phyloP scores from a whole-genome alignment of 2,329 filamentous ascomycete genomes.

The Penicillium rolfsii region DNA sequence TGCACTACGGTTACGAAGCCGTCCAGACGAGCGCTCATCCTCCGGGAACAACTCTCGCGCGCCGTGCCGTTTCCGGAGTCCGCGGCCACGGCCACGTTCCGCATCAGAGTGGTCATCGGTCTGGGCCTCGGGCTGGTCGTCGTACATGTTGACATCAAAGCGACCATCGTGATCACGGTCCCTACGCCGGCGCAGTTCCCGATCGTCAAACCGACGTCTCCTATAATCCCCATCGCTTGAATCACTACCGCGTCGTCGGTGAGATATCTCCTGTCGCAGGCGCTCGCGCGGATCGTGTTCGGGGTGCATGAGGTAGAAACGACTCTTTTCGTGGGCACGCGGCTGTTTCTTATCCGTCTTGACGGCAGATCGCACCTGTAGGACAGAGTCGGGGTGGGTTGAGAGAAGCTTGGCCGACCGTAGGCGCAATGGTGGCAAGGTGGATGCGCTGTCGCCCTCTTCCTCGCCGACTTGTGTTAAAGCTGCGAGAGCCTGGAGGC shows the following conservation, averaged over 20 bases:
- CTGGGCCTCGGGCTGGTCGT: constrained; percentile 58
- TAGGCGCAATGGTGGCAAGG: constrained; percentile 63
- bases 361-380: constrained; percentile 75
- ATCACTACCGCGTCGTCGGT: constrained; percentile 48
- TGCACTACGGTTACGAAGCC: constrained; percentile 62
- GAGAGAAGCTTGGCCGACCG: constrained; percentile 71
- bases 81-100: constrained; percentile 32
- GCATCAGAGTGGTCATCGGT: constrained; percentile 33
- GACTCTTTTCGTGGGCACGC: constrained; percentile 77
- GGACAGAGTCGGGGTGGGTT: constrained; percentile 67
- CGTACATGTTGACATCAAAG: constrained; percentile 81
- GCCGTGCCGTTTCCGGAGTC: constrained; percentile 36
- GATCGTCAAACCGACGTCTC: constrained; percentile 64
- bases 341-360: constrained; percentile 76
- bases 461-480: constrained; percentile 49
- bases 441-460: constrained; percentile 44
- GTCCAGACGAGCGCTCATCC: constrained; percentile 43
- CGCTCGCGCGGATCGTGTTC: constrained; percentile 82
- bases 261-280: constrained; percentile 58
- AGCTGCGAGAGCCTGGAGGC: constrained; percentile 56
- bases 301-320: constrained; percentile 90
- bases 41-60: constrained; percentile 46
- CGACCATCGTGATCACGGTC: constrained; percentile 56
- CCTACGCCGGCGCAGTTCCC: constrained; percentile 52
- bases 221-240: constrained; percentile 49